phyloP scores from a whole-genome alignment of 139 green algal genomes.

The Deuterostichococcus epilithicus region DNA sequence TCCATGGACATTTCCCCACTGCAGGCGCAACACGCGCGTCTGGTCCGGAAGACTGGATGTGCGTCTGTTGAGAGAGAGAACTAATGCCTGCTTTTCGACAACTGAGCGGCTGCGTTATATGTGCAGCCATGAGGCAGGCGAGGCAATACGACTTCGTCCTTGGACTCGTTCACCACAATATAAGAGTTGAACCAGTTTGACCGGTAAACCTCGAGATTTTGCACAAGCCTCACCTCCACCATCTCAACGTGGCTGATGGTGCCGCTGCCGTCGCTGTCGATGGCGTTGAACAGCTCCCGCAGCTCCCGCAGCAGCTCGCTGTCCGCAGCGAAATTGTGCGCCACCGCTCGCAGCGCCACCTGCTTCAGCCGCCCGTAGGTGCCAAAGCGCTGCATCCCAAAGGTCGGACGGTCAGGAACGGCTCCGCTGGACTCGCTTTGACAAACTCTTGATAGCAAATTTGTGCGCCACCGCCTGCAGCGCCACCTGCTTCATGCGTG shows the following conservation, averaged over 20 bases:
- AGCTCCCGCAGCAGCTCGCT: conserved; percentile 29
- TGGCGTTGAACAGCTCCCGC: conserved; percentile 31
- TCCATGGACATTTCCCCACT: too few species aligned
- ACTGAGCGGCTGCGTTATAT: neutral
- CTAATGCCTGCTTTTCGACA: neutral
- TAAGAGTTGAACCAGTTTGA: neutral
- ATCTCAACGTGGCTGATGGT: conserved; percentile 25
- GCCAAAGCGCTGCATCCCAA: conserved; percentile 57
- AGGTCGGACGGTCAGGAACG: too few species aligned
- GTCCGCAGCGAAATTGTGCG: conserved; percentile 22
- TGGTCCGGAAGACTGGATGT: too few species aligned
- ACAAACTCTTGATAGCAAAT: conserved; percentile 9
- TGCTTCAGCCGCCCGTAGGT: conserved; percentile 72
- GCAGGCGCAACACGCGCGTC: too few species aligned
- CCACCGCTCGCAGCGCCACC: conserved; percentile 41
- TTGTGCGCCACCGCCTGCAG: conserved; percentile 35
- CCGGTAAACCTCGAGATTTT: neutral
- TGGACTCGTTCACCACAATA: too few species aligned
- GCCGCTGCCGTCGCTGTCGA: conserved; percentile 31
- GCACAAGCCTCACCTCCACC: neutral
- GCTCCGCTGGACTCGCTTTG: too few species aligned
- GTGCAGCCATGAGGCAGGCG: neutral
- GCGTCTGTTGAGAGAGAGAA: too few species aligned
- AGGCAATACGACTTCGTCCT: too few species aligned
- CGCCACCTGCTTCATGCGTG: conserved; percentile 66